Percentiles rank a stretch among this genome's conserved stretches.
Evolutionary conservation across 495 filamentous ascomycete species (phyloP).

Genomic region (Aspergillus taichungensis): DNA sequence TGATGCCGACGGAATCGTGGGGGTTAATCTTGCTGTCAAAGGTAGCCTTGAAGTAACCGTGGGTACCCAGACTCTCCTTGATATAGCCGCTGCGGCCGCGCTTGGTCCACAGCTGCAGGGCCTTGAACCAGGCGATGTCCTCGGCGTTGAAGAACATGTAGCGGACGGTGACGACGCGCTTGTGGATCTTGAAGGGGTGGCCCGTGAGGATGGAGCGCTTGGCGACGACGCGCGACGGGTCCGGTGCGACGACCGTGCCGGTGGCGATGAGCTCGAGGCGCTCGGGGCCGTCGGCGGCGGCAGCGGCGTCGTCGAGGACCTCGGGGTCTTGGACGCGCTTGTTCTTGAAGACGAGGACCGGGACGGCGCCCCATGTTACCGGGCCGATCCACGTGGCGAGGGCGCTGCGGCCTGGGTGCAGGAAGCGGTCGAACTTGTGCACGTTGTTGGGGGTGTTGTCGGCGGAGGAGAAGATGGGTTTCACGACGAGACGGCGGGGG

Average conservation of each 20-base stretch:
- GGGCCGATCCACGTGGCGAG: constrained; percentile 86
- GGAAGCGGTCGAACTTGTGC: constrained; percentile 89
- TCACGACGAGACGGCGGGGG: constrained; percentile 74
- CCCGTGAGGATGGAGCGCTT: constrained; percentile 93
- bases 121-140: constrained; percentile 95
- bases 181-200: constrained; percentile 97
- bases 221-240: constrained; percentile 72
- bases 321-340: constrained; percentile 33
- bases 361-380: constrained; percentile 85
- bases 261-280: constrained; percentile 67
- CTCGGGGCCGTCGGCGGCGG: constrained; percentile 19
- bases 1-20: constrained; percentile 85
- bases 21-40: constrained; percentile 95
- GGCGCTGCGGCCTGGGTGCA: constrained; percentile 85
- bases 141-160: constrained; percentile 99
- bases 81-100: constrained; percentile 79
- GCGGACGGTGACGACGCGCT: constrained; percentile 86
- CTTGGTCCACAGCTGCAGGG: constrained; percentile 87
- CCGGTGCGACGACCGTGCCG: constrained; percentile 75
- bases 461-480: constrained; percentile 76
- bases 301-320: constrained; percentile 30
- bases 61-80: constrained; percentile 90
- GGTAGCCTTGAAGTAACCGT: constrained; percentile 98
- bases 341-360: constrained; percentile 74
- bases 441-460: constrained; percentile 89